These are phyloP conservation scores for Trypanosomatidae sp. DNA, from an alignment of 208 protist species.

Conservation along the genomic window DNA sequence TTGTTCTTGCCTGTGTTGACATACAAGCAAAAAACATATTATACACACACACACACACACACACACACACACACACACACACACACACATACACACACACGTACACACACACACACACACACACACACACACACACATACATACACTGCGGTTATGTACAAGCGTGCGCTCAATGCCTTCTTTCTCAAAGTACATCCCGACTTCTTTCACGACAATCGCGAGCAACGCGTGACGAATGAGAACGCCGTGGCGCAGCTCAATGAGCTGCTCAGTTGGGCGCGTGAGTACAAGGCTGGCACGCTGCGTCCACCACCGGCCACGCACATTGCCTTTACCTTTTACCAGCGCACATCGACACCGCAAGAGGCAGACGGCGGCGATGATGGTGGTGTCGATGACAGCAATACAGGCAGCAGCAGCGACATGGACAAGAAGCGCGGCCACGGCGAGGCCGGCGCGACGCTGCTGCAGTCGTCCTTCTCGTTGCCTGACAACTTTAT, in stretches of 20 bases:
- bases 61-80: neutral
- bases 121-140: neutral
- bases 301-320: constrained; percentile 60
- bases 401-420: neutral
- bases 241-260: constrained; percentile 84
- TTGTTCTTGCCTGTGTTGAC: too few species aligned
- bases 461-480: constrained; percentile 58
- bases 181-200: constrained; percentile 90
- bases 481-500: constrained; percentile 63
- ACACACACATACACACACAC: neutral
- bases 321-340: constrained; percentile 72
- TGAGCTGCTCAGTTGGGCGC: constrained; percentile 83
- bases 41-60: neutral
- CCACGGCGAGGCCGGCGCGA: constrained; percentile 5
- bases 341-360: constrained; percentile 14
- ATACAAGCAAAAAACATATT: neutral
- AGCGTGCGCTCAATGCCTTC: constrained; percentile 84
- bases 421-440: neutral
- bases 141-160: constrained; percentile 49
- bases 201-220: constrained; percentile 75
- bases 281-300: constrained; percentile 66
- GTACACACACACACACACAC: constrained; percentile 1
- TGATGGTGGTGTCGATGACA: neutral
- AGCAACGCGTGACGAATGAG: constrained; percentile 71
- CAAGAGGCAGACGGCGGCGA: neutral